Percentiles rank a stretch among this genome's conserved stretches.
These are phyloP conservation scores for Phytophthora agathidicida DNA, from an alignment of 352 stramenopile species.

Conservation along the genomic window DNA sequence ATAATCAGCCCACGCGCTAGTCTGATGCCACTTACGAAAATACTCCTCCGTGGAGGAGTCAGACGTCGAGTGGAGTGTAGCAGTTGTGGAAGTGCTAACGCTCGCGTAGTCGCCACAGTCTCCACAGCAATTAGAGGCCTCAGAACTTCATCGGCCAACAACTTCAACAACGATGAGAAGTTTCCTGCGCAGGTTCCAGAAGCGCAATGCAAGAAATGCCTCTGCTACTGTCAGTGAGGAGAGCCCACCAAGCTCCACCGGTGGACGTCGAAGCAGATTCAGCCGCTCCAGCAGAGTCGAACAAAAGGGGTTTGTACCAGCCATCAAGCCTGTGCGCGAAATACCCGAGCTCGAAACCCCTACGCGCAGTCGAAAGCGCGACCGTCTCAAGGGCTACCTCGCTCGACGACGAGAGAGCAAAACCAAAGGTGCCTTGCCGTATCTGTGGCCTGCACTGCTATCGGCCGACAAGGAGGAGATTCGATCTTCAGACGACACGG, in stretches of 20 bases:
- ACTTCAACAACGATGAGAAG: constrained; percentile 12
- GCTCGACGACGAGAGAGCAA: constrained; percentile 8
- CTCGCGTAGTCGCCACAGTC: background rate
- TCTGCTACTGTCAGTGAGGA: background rate
- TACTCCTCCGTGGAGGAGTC: constrained; percentile 26
- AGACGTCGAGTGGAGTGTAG: background rate
- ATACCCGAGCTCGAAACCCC: background rate
- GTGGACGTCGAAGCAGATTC: constrained; percentile 11
- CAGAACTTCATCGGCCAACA: background rate
- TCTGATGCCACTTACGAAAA: constrained; percentile 23
- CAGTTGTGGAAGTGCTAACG: background rate
- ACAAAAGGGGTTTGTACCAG: constrained; percentile 9
- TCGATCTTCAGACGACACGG: constrained; percentile 26
- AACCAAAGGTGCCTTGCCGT: constrained; percentile 1
- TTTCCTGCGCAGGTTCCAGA: constrained; percentile 30
- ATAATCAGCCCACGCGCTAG: constrained; percentile 3
- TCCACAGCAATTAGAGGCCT: background rate
- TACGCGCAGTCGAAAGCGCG: constrained; percentile 29
- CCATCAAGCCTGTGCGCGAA: constrained; percentile 1
- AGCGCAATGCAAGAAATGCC: constrained; percentile 1
- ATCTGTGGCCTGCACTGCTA: constrained; percentile 18
- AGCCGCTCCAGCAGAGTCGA: constrained; percentile 11
- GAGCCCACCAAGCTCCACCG: constrained; percentile 3
- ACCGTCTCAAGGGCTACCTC: constrained; percentile 30
- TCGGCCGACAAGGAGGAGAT: constrained; percentile 24